Conservation (phyloP, 192 early-diverging fungal species). For the Backusella sp. region DNA sequence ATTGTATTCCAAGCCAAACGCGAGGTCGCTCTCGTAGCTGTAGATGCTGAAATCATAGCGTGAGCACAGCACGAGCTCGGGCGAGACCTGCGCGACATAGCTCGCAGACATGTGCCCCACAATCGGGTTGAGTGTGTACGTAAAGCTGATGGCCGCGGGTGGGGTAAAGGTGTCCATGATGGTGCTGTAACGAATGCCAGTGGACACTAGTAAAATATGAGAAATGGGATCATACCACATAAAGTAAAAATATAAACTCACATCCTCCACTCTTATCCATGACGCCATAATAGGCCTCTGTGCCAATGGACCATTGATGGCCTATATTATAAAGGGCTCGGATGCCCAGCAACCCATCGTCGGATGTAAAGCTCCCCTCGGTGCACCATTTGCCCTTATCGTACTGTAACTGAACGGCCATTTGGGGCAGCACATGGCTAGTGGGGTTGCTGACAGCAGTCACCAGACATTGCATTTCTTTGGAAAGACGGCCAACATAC, state of each 20-base stretch:
- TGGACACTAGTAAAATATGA: constrained; percentile 44
- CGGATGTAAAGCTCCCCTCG: constrained; percentile 75
- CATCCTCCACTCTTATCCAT: constrained; percentile 89
- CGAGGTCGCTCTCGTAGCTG: constrained; percentile 87
- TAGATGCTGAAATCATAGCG: constrained; percentile 92
- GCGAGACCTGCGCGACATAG: constrained; percentile 78
- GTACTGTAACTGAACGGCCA: constrained; percentile 67
- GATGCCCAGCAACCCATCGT: constrained; percentile 77
- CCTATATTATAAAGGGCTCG: constrained; percentile 78
- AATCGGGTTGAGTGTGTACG: constrained; percentile 84
- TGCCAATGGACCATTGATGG: constrained; percentile 60
- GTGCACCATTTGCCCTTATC: constrained; percentile 69
- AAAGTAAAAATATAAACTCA: too few relatives aligned
- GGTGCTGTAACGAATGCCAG: constrained; percentile 68
- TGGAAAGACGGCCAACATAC: constrained; percentile 53
- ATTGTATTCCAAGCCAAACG: constrained; percentile 82
- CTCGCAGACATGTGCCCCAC: constrained; percentile 89
- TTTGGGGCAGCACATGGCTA: constrained; percentile 29
- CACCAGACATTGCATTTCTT: constrained; percentile 52
- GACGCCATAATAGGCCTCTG: constrained; percentile 71
- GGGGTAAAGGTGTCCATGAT: constrained; percentile 40
- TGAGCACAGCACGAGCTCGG: constrained; percentile 68
- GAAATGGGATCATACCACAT: too few relatives aligned
- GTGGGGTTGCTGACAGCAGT: constrained; percentile 62
- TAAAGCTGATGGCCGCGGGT: constrained; percentile 52